phyloP scores from a whole-genome alignment of 495 filamentous ascomycete genomes.

The Cryomyces minteri region DNA sequence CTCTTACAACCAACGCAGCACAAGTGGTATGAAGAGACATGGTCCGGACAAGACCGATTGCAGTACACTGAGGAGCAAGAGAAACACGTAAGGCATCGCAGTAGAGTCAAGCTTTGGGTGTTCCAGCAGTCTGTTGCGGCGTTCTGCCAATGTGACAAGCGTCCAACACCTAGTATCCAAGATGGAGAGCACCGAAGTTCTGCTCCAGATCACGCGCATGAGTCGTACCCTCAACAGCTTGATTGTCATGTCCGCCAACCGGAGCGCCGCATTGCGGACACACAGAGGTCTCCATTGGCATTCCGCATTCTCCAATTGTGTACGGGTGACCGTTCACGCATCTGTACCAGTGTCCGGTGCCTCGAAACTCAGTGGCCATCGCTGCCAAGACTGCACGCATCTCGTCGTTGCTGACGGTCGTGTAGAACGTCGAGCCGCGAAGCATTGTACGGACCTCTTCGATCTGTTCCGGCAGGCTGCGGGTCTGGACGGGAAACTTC shows the following conservation, averaged over 20 bases:
- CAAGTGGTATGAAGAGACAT: too few species aligned
- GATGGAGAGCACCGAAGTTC: neutral
- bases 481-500: slow-evolving; percentile 11
- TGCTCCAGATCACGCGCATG: slow-evolving; percentile 30
- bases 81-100: too few species aligned
- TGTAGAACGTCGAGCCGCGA: slow-evolving; percentile 20
- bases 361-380: slow-evolving; percentile 14
- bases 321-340: slow-evolving; percentile 54
- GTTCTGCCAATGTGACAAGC: too few species aligned
- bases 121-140: too few species aligned
- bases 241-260: slow-evolving; percentile 43
- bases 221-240: slow-evolving; percentile 29
- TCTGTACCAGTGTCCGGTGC: slow-evolving; percentile 35
- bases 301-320: slow-evolving; percentile 56
- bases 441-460: slow-evolving; percentile 19
- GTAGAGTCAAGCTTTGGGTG: too few species aligned
- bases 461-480: slow-evolving; percentile 15
- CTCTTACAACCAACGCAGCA: too few species aligned
- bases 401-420: slow-evolving; percentile 27
- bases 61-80: too few species aligned
- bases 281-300: slow-evolving; percentile 38
- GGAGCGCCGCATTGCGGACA: slow-evolving; percentile 48
- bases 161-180: neutral
- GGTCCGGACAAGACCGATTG: too few species aligned
- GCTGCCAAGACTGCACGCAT: slow-evolving; percentile 20